Base-by-base conservation (phyloP, 2,329 filamentous ascomycete genomes). In the Cyphellophora attinorum region DNA sequence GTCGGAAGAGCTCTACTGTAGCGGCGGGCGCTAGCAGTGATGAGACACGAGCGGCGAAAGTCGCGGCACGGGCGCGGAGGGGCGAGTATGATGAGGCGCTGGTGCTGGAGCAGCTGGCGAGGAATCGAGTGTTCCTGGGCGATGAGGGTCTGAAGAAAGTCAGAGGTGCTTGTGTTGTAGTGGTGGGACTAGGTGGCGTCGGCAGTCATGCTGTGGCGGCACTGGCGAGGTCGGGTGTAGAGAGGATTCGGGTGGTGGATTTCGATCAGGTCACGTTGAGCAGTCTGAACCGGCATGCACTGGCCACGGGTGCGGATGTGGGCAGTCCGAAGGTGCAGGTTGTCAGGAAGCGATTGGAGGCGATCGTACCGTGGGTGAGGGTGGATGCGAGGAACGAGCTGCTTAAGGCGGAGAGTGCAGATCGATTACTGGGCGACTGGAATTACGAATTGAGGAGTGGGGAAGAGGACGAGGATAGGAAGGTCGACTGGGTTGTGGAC, bases 191-290 rank as follows among this genome's bases (percentile, higher is more conserved):
- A 47, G 91, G 91, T 44, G 91, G 91, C 27, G 91, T 98, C 4
- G 91, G 91, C 29, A 95, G 86, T 5, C 93, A 98, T 64, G 88
- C 85, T 42, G 75, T 81, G 4, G 80, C 88, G 2, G 80, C 91
- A 3, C 75, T 98, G 18, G 81, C 85, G 4, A 79, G 91, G 18
- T 94, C 88, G 0, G 91, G 91, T 19, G 85, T 93, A 28, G 79
- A 81, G n/a, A 80, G 78, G 49, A 70, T 98, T 35, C 79, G 91
- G 1, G 72, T 98, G 23, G 77, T 98, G 47, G 91, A 98, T 59
- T 98, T 98, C 56, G 91, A 98, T 57, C 91, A 98, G 68, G 89
- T 98, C 19, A 93, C 88, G 0, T 68, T 98, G 29, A 93, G 85
- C 44, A 94, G 86, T 3, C 65, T 98, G 35, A 98, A 98, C 58